Base-by-base conservation (phyloP, 129 eudicot species). In the Sambucus nigra region DNA sequence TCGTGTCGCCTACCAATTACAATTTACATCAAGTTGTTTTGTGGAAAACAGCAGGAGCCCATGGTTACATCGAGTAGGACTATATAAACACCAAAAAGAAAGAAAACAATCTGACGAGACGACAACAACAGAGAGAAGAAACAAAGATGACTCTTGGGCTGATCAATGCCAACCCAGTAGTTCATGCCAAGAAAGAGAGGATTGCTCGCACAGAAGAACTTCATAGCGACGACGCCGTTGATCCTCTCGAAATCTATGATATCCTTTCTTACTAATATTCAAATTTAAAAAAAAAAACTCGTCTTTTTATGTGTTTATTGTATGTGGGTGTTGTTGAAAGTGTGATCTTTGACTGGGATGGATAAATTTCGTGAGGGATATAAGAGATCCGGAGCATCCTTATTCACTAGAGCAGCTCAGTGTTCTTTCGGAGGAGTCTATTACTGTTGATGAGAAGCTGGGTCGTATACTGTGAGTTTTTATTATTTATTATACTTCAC, bases 321-420 rank as follows among this genome's bases (percentile, higher is more conserved):
- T n/a, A n/a, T n/a, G n/a, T n/a, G n/a, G n/a, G n/a, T n/a, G n/a
- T n/a, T n/a, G n/a, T n/a, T n/a, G n/a, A n/a, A 15, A 21, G n/a
- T 63, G 84, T 63, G 72, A 66, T 81, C 95, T 60, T 77, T 86
- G 76, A 81, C 80, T 60, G 19, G 38, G 70, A 64, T 67, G 5
- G 69, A 60, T 55, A 87, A 51, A 82, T 65, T 68, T 63, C 53
- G 88, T 87, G 78, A 76, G 76, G 54, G 89, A 87, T 66, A 79
- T 87, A 60, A 76, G 94, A 52, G 96, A 87, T 74, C 96, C 96
- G 27, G 96, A 87, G 78, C 96, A 87, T 57, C 96, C 96, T 4
- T 87, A 87, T 61, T 82, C 96, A 7, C 38, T 87, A 59, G 96
- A 87, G 66, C 96, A 87, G 81, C 81, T 82, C 8, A 79, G 81